Conservation (phyloP, 805 yeast species). For the Cyberlindnera veronae region DNA sequence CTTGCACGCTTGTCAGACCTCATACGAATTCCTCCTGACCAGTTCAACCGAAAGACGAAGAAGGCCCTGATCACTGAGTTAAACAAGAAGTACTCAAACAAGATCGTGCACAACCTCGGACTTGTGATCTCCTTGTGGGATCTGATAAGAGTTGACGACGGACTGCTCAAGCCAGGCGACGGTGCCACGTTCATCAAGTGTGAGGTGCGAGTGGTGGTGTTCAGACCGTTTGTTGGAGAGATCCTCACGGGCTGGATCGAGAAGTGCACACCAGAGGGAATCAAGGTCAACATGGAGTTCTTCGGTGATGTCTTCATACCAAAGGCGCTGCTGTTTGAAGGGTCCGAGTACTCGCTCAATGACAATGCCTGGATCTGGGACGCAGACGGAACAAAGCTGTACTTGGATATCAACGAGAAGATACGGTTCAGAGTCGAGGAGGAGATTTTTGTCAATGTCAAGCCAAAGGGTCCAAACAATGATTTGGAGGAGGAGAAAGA, state of each 20-base stretch:
- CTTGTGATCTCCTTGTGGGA: slow-evolving; percentile 85
- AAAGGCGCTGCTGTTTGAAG: slow-evolving; percentile 74
- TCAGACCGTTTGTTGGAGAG: slow-evolving; percentile 95
- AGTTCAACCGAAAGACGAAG: slow-evolving; percentile 68
- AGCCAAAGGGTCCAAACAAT: slow-evolving; percentile 65
- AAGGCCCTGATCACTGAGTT: slow-evolving; percentile 77
- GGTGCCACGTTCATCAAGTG: slow-evolving; percentile 82
- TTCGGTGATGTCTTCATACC: slow-evolving; percentile 94
- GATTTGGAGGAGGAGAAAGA: slow-evolving; percentile 24
- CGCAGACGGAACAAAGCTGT: slow-evolving; percentile 67
- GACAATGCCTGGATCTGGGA: slow-evolving; percentile 98
- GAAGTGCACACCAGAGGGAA: slow-evolving; percentile 83
- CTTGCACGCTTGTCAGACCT: slow-evolving; percentile 78
- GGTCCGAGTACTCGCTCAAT: slow-evolving; percentile 56
- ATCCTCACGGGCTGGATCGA: slow-evolving; percentile 90
- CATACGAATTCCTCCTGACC: slow-evolving; percentile 83
- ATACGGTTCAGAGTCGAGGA: slow-evolving; percentile 89
- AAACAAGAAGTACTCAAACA: slow-evolving; percentile 81
- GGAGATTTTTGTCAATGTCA: slow-evolving; percentile 78
- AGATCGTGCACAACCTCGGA: slow-evolving; percentile 80
- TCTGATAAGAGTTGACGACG: slow-evolving; percentile 76
- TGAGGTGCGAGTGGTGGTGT: slow-evolving; percentile 70
- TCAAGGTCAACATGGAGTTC: slow-evolving; percentile 77
- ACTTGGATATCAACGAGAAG: slow-evolving; percentile 85
- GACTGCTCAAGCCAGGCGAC: slow-evolving; percentile 89